These are phyloP conservation scores for Bipolaris oryzae DNA, from an alignment of 2,329 filamentous ascomycete genomes.

Conservation along the genomic window DNA sequence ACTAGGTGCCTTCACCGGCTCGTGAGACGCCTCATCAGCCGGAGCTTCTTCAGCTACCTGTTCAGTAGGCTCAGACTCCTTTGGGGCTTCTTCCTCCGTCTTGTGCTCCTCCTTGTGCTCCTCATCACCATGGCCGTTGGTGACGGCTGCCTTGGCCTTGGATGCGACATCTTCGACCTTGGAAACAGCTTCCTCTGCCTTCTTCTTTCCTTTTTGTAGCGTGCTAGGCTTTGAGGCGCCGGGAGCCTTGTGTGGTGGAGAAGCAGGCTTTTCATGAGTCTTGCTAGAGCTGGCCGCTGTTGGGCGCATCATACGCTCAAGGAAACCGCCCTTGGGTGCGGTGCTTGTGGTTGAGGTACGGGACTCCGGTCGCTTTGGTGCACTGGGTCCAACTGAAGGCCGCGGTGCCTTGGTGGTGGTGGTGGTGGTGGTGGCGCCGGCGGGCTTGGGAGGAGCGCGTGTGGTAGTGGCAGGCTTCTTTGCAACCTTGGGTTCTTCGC, in stretches of 20 bases:
- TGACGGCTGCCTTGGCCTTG: conserved; percentile 45
- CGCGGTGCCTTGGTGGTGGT: conserved; percentile 37
- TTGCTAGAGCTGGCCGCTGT: conserved; percentile 73
- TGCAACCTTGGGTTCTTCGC: conserved; percentile 48
- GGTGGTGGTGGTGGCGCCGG: conserved; percentile 29
- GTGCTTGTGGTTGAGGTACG: conserved; percentile 59
- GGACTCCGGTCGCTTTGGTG: conserved; percentile 58
- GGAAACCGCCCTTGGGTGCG: conserved; percentile 71
- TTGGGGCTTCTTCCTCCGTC: conserved; percentile 17
- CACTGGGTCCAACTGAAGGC: conserved; percentile 44
- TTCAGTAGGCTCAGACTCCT: conserved; percentile 15
- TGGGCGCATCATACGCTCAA: conserved; percentile 82
- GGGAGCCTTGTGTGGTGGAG: conserved; percentile 43
- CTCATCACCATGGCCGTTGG: conserved; percentile 30
- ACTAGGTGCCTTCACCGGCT: conserved; percentile 18
- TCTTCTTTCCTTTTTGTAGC: conserved; percentile 46
- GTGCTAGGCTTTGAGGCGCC: conserved; percentile 32
- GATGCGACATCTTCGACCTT: conserved; percentile 44
- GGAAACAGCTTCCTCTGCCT: conserved; percentile 41
- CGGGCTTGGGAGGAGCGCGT: conserved; percentile 36
- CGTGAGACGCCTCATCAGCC: conserved; percentile 6
- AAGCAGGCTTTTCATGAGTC: conserved; percentile 51
- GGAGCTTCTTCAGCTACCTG: conserved; percentile 13
- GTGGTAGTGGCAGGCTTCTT: conserved; percentile 49
- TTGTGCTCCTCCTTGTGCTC: conserved; percentile 22